Percentiles rank a stretch among this genome's conserved stretches.
Evolutionary conservation across 495 filamentous ascomycete genomes (phyloP).

Genomic region (Hypomontagnella submonticulosa): DNA sequence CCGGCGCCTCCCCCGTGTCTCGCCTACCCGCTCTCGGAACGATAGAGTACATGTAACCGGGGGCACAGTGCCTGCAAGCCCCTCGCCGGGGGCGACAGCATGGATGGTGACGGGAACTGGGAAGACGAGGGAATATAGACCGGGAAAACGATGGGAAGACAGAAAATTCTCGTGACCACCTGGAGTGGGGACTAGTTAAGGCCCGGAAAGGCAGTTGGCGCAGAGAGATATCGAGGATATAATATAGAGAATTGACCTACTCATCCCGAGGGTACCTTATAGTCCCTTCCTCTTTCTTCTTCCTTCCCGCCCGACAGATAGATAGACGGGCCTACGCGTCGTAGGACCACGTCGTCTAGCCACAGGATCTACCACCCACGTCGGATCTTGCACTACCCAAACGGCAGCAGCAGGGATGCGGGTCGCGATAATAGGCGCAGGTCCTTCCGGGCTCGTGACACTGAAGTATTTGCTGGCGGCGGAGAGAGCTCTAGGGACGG

Average conservation of each 20-base stretch:
- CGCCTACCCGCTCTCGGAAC: constrained; percentile 35
- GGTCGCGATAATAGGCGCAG: constrained; percentile 58
- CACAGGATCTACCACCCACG: constrained; percentile 32
- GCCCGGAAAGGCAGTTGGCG: constrained; percentile 23
- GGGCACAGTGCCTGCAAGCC: constrained; percentile 23
- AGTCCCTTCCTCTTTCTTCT: background rate
- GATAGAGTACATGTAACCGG: constrained; percentile 10
- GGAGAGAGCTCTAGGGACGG: constrained; percentile 43
- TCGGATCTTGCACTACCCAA: constrained; percentile 33
- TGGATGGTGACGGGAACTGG: constrained; percentile 13
- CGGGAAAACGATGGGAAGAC: constrained; percentile 6
- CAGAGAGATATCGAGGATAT: constrained; percentile 17
- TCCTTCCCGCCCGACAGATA: background rate
- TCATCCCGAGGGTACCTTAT: background rate
- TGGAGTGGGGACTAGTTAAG: constrained; percentile 17
- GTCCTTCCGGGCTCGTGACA: constrained; percentile 58
- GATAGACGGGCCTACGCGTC: constrained; percentile 24
- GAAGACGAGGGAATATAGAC: constrained; percentile 8
- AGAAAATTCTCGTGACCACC: constrained; percentile 33
- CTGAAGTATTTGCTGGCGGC: constrained; percentile 56
- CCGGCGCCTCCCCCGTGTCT: constrained; percentile 33
- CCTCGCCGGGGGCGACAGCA: constrained; percentile 1
- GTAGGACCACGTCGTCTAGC: constrained; percentile 32
- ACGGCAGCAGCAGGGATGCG: constrained; percentile 35
- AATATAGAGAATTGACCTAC: constrained; percentile 9